Evolutionary conservation across 306 rosid species (phyloP), one percentile per base, ranked within the genome.

Genomic region (Cyclanthera cordifolia): DNA sequence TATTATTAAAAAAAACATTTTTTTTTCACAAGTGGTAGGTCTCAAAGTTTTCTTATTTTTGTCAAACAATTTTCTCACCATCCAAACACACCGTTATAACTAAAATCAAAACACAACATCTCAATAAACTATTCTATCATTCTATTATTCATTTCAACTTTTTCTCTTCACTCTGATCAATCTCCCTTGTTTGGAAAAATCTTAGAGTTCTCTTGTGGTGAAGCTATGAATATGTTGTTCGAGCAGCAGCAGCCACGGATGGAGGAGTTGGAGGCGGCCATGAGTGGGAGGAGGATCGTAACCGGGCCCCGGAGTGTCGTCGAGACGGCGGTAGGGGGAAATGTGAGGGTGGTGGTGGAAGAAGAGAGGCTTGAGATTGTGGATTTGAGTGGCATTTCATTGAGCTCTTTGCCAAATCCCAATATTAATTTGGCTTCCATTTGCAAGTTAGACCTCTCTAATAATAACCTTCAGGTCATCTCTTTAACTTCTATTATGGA

Each of bases 371-470:
- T 82, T 73, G 84, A 87, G 71, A 79, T 76, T 1, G 84, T 92
- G n/a, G 90, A 92, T 67, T 77, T 93, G 79, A 89, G 98, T 83
- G 93, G 83, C 72, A 66, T 87, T 88, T 85, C 88, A 34, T 80
- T 93, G 60, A 86, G 85, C 0, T 71, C 88, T 48, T 85, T 93
- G 70, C 94, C 96, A 3, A 83, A 74, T 58, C 87, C 96, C 37
- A 74, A 88, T 60, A 82, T 93, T 24, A 86, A 86, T 74, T 49
- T 93, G 46, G 85, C 81, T 0, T 53, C 74, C 71, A 82, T 93
- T 79, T 84, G 85, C 82, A 93, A 86, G 71, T 80, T 93, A 67
- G 89, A 93, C 57, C 95, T 93, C 75, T 93, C 98, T 70, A 93
- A 87, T 53, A 93, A 93, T 81, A 87, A 93, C 76, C 91, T 93